Evolutionary conservation across 2,329 filamentous ascomycete species (phyloP).

Genomic region (Penicillium sp.): DNA sequence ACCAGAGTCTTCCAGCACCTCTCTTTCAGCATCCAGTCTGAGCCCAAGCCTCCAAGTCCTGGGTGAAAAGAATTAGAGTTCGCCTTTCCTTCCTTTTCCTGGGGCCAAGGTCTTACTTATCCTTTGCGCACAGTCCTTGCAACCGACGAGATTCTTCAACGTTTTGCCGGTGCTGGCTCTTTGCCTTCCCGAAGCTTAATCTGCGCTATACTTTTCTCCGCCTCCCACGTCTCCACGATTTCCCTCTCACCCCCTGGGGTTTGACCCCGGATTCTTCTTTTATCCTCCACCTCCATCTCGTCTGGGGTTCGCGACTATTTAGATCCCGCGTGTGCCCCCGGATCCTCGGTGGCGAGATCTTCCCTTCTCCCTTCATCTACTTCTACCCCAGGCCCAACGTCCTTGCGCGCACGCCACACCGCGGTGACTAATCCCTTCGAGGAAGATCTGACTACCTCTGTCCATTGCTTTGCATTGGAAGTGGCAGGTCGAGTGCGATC

Average conservation of each 20-base stretch:
- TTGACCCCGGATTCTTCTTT: conserved; percentile 19
- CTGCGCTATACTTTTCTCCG: conserved; percentile 23
- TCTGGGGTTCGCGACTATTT: conserved; percentile 20
- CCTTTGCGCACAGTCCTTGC: background rate
- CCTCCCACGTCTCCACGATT: conserved; percentile 16
- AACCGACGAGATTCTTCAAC: conserved; percentile 5
- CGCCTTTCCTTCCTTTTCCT: background rate
- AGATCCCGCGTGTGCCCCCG: conserved; percentile 13
- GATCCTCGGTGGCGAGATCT: conserved; percentile 5
- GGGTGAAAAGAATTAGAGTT: background rate
- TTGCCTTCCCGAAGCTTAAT: background rate
- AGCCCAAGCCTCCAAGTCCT: background rate
- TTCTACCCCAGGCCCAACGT: background rate
- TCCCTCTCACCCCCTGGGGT: no score
- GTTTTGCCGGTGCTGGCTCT: conserved; percentile 19
- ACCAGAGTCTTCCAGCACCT: background rate
- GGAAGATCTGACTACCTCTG: conserved; percentile 12
- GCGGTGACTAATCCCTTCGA: conserved; percentile 3
- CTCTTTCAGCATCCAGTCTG: background rate
- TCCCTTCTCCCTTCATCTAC: conserved; percentile 1
- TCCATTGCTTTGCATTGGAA: conserved; percentile 4
- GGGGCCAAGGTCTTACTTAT: conserved; percentile 1
- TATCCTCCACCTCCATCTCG: conserved; percentile 5
- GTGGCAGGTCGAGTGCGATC: conserved; percentile 6
- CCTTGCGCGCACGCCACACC: background rate